Percentiles rank a stretch among this genome's conserved stretches.
phyloP scores from a whole-genome alignment of 805 yeast genomes.

The Monosporozyma yasuniensis region DNA sequence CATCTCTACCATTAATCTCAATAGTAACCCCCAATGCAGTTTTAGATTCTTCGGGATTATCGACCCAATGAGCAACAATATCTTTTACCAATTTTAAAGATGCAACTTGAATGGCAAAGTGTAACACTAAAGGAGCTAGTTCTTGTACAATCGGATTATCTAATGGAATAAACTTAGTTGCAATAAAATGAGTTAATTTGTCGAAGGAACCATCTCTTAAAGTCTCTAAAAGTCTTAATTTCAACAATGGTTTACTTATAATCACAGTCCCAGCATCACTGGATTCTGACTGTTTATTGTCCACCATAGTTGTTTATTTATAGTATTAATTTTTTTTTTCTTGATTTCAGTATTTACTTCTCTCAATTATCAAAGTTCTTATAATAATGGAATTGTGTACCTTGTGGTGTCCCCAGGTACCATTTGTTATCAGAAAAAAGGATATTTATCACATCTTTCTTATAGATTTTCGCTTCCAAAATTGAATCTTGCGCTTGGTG shows the following conservation, averaged over 20 bases:
- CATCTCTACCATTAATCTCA: constrained; percentile 68
- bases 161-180: constrained; percentile 8
- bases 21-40: constrained; percentile 13
- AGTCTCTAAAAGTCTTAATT: constrained; percentile 54
- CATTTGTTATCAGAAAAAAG: background rate
- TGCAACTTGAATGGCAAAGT: constrained; percentile 84
- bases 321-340: background rate
- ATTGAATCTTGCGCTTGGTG: background rate
- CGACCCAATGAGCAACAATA: constrained; percentile 33
- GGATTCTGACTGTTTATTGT: background rate
- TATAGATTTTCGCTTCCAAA: background rate
- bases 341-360: background rate
- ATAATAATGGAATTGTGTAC: background rate
- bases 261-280: background rate
- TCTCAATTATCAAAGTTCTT: background rate
- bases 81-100: constrained; percentile 47
- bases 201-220: constrained; percentile 34
- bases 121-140: constrained; percentile 44
- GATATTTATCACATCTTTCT: background rate
- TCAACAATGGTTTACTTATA: constrained; percentile 38
- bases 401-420: background rate
- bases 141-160: constrained; percentile 31
- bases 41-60: constrained; percentile 5
- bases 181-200: constrained; percentile 13
- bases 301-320: background rate